phyloP scores from a whole-genome alignment of 129 eudicot species.

The Smallanthus sonchifolius region DNA sequence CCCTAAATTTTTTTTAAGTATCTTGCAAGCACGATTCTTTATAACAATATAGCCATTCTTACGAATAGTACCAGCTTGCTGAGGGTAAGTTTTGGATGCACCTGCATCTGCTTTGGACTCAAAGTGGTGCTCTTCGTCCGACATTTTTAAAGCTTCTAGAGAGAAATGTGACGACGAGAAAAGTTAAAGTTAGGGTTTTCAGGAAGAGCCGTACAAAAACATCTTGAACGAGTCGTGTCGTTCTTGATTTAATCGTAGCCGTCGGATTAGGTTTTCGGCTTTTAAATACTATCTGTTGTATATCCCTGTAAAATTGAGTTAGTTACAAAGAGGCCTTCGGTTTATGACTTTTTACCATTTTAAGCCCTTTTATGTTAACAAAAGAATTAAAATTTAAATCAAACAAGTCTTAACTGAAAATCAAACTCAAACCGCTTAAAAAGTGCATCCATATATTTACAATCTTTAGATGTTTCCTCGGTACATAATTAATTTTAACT shows the following conservation, averaged over 20 bases:
- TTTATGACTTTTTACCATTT: neutral
- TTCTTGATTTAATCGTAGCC: conserved; percentile 6
- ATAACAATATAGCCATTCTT: conserved; percentile 43
- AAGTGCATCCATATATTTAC: no score
- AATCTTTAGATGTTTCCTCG: no score
- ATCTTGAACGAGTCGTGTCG: neutral
- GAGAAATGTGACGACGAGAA: neutral
- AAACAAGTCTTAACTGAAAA: no score
- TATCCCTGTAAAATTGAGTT: neutral
- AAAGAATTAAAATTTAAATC: no score
- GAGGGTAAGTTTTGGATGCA: conserved; percentile 50
- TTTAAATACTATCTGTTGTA: neutral
- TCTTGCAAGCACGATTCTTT: conserved; percentile 52
- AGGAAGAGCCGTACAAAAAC: conserved; percentile 5
- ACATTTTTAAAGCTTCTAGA: conserved; percentile 19
- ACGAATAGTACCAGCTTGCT: conserved; percentile 52
- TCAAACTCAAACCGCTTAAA: no score
- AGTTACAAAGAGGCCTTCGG: neutral
- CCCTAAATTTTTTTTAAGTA: neutral
- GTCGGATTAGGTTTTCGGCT: neutral
- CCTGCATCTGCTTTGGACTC: conserved; percentile 51
- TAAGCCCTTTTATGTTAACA: neutral
- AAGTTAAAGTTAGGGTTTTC: conserved; percentile 1
- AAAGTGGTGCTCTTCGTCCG: conserved; percentile 49
- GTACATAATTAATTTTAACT: no score